Percentiles rank a stretch among this genome's conserved stretches.
These are phyloP conservation scores for Penicillium sp. DNA, from an alignment of 2,329 filamentous ascomycete species.

Conservation along the genomic window DNA sequence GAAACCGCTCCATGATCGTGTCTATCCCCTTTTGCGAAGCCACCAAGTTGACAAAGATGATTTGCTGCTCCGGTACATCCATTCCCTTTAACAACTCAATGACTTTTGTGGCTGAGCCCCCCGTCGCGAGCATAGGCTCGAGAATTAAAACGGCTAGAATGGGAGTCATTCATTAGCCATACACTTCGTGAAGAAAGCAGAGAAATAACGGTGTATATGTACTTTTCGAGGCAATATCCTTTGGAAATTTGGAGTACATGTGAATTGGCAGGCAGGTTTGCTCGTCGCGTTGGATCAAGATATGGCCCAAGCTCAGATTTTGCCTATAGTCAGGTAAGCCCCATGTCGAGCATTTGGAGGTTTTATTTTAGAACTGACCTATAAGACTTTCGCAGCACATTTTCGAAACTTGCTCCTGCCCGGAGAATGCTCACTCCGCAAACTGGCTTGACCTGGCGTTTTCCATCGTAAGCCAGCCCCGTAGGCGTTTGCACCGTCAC, in stretches of 20 bases:
- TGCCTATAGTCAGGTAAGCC: background rate
- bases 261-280: constrained; percentile 23
- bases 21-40: constrained; percentile 8
- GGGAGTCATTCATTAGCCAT: background rate
- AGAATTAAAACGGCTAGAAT: constrained; percentile 14
- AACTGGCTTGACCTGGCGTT: background rate
- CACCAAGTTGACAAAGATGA: constrained; percentile 16
- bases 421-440: constrained; percentile 26
- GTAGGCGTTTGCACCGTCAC: background rate
- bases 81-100: constrained; percentile 14
- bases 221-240: constrained; percentile 15
- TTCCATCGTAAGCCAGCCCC: background rate
- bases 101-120: constrained; percentile 15
- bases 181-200: background rate
- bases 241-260: constrained; percentile 27
- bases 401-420: constrained; percentile 29
- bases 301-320: constrained; percentile 20
- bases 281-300: constrained; percentile 30
- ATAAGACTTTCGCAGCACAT: constrained; percentile 22
- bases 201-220: constrained; percentile 5
- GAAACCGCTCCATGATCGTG: constrained; percentile 11
- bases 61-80: constrained; percentile 15
- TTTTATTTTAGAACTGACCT: constrained; percentile 21
- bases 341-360: background rate
- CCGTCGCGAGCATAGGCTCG: constrained; percentile 18